Evolutionary conservation across 352 stramenopile genomes (phyloP).

Genomic region (Globisporangium acanthophoron): DNA sequence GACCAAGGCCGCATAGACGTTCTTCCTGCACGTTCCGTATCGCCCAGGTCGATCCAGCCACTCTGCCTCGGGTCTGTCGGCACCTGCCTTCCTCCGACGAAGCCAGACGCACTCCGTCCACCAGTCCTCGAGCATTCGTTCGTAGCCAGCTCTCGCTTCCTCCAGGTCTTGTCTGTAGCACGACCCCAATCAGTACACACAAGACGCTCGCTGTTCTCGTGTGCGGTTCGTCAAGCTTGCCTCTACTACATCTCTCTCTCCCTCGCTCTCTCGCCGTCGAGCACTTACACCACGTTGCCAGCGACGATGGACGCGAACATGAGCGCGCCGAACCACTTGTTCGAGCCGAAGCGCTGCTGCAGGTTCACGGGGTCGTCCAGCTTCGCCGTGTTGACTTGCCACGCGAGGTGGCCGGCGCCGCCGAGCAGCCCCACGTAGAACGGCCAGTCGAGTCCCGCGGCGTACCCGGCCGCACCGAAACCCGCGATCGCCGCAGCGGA

Average conservation of each 20-base stretch:
- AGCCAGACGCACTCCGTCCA: neutral
- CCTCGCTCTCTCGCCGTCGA: neutral
- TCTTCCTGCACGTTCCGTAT: neutral
- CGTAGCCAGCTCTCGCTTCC: neutral
- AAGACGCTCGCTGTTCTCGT: constrained; percentile 8
- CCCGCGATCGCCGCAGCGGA: constrained; percentile 56
- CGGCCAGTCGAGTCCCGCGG: constrained; percentile 73
- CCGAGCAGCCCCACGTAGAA: constrained; percentile 89
- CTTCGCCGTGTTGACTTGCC: constrained; percentile 96
- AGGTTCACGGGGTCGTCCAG: constrained; percentile 93
- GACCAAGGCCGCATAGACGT: constrained; percentile 19
- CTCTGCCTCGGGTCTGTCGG: neutral
- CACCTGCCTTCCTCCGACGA: neutral
- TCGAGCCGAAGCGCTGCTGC: constrained; percentile 91
- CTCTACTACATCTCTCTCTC: neutral
- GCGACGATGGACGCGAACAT: constrained; percentile 81
- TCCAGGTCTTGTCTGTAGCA: neutral
- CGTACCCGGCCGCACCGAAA: constrained; percentile 67
- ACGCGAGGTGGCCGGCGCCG: constrained; percentile 91
- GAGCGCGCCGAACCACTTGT: constrained; percentile 87
- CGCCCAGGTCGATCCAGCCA: too few species aligned
- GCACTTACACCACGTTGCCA: constrained; percentile 52
- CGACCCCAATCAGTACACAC: neutral
- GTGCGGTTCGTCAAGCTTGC: neutral
- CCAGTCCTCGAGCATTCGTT: neutral